Evolutionary conservation across 495 filamentous ascomycete genomes (phyloP), one percentile per base, ranked within the genome.

Genomic region (Aspergillus baeticus): DNA sequence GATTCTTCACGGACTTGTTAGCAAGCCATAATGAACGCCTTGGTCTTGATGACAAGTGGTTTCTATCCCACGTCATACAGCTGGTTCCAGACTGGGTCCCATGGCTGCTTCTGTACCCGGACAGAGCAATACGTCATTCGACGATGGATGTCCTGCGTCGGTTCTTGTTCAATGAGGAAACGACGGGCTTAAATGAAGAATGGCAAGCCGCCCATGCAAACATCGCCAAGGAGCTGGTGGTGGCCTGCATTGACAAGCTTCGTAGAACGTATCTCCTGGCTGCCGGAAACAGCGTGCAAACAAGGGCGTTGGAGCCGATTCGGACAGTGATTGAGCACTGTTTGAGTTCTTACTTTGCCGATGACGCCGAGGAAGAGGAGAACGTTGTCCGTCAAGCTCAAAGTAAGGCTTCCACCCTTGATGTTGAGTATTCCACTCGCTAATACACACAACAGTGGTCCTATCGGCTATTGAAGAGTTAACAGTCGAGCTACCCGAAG

Each of bases 61-160:
- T 83, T 43, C 60, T 63, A 44, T 64, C 62, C 21, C 63, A 72
- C 33, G 75, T 82, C 10, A 70, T 86, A n/a, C 74, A 82, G 7
- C 76, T 71, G 15, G 67, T 91, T 10, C 77, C 81, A 0, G 69
- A 78, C 33, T 92, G 87, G 86, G 85, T 76, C 1, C 89, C 90
- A 7, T 78, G 83, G 2, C 64, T 94, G 22, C 75, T 91, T 17
- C 81, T 81, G 41, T 87, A 86, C 59, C 78, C 71, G 15, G 86
- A 90, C 37, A 67, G 69, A 11, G 53, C 64, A 3, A 77, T 89
- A 21, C 81, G 83, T 20, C 66, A 70, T 14, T 71, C 73, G 26
- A 82, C 84, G 1, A 76, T 85, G 46, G 72, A 73, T 5, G 71
- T 88, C 45, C 63, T 90, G 33, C 74, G 78, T 26, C 70, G 80